Conservation (phyloP, 1,284 basidiomycete species). For the Cutaneotrichosporon cutaneum region DNA sequence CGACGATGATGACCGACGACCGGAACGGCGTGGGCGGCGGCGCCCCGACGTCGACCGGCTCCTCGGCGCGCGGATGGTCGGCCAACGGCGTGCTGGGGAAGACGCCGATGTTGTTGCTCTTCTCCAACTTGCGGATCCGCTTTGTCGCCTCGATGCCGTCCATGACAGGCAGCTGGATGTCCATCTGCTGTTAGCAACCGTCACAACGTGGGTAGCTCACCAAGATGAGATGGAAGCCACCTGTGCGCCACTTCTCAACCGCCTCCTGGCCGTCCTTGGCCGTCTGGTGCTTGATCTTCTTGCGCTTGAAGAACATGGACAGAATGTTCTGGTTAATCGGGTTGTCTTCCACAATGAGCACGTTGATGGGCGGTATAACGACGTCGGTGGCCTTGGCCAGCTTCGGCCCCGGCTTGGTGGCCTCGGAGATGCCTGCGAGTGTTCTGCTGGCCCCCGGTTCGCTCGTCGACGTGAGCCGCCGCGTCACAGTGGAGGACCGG, state of each 20-base stretch:
- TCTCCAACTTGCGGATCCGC: constrained; percentile 86
- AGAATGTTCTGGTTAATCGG: constrained; percentile 97
- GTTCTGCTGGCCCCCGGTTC: not conserved
- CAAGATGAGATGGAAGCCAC: constrained; percentile 92
- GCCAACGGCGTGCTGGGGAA: constrained; percentile 65
- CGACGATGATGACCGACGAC: constrained; percentile 97
- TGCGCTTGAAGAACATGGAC: constrained; percentile 92
- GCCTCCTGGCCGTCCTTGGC: constrained; percentile 95
- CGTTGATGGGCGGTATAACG: constrained; percentile 90
- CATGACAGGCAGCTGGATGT: constrained; percentile 99
- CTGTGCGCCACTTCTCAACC: constrained; percentile 91
- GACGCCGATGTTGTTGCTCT: constrained; percentile 64
- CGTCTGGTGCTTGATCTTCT: constrained; percentile 91
- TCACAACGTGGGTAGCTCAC: constrained; percentile 52
- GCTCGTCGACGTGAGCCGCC: constrained; percentile 1
- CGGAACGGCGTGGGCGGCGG: constrained; percentile 64
- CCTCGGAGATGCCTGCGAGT: not conserved
- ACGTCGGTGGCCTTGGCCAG: constrained; percentile 36
- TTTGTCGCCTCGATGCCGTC: constrained; percentile 97
- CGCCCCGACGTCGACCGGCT: not conserved
- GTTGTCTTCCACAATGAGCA: constrained; percentile 96
- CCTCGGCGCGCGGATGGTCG: constrained; percentile 54
- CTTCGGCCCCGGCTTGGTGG: not conserved
- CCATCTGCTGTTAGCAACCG: constrained; percentile 76
- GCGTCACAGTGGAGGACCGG: constrained; percentile 25